Evolutionary conservation across 768 basidiomycete species (phyloP).

Genomic region (Clitopilus passeckerianus): DNA sequence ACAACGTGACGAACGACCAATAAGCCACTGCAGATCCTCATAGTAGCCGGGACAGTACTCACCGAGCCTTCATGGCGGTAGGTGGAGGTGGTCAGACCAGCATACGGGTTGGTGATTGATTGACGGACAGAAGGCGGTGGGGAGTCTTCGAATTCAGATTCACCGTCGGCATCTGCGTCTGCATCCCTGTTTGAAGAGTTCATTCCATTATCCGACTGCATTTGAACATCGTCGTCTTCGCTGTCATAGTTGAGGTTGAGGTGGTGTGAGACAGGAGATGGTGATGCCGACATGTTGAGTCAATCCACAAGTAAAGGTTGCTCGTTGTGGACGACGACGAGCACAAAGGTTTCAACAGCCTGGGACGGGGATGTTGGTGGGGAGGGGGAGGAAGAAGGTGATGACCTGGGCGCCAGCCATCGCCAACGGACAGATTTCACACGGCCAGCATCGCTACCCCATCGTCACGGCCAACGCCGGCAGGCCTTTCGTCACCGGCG

Average conservation of each 20-base stretch:
- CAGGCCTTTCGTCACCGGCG: constrained; percentile 52
- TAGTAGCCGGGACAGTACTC: constrained; percentile 14
- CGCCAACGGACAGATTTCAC: constrained; percentile 53
- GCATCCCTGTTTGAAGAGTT: constrained; percentile 37
- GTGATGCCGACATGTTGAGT: constrained; percentile 15
- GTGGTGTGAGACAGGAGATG: constrained; percentile 24
- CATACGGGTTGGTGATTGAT: constrained; percentile 26
- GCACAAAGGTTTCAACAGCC: constrained; percentile 12
- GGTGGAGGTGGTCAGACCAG: constrained; percentile 32
- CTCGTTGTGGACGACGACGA: not conserved
- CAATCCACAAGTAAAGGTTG: not conserved
- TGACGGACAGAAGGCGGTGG: constrained; percentile 27
- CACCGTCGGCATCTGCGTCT: constrained; percentile 61
- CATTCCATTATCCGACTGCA: constrained; percentile 57
- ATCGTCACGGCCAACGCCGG: constrained; percentile 58
- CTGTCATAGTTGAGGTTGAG: constrained; percentile 58
- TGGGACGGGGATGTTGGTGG: constrained; percentile 22
- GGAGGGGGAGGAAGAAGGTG: constrained; percentile 32
- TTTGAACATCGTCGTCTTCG: constrained; percentile 61
- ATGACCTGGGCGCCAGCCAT: constrained; percentile 47
- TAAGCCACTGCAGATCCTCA: no score
- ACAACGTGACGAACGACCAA: constrained; percentile 6
- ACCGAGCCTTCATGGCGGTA: constrained; percentile 33
- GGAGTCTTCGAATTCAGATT: constrained; percentile 53
- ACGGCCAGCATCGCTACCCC: constrained; percentile 52